Base-by-base conservation (phyloP, 345 rosid genomes). In the Sapria himalayana region DNA sequence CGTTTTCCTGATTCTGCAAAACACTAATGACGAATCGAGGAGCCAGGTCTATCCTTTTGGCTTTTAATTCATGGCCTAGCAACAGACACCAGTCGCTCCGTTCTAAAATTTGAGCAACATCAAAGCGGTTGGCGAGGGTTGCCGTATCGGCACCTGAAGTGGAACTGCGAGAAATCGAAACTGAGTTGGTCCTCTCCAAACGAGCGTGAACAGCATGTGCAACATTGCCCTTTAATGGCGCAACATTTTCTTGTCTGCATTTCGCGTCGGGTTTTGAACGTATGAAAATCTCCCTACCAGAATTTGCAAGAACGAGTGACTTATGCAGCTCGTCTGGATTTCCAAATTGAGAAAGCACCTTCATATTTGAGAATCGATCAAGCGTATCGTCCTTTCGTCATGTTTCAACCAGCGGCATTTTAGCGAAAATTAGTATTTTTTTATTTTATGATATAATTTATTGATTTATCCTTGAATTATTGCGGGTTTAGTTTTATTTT, bases 1-100 rank as follows among this genome's bases (percentile, higher is more conserved):
- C 78, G 62, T 73, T 72, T 16, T 76, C 80, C 49, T 76, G 92
- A 54, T 76, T 78, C 59, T 78, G 94, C 57, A 81, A 45, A 15
- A 86, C 39, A 45, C 92, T 76, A 20, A 65, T 63, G 5, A 66
- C 43, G 59, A 67, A 63, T 52, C 59, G 77, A 55, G 85, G 37
- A 29, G 56, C 59, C 23, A 86, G 57, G 29, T 34, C 43, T 6
- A 76, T 57, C 52, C 85, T 65, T 48, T 44, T 58, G n/a, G 79
- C 62, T 38, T 46, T 62, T 2, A 65, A 40, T 58, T 81, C 92
- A 16, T 68, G 86, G 57, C 54, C 70, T 5, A 81, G 66, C 37
- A 81, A 35, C 37, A 71, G 59, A 68, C 59, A 71, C 86, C 86
- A 85, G 47, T 77, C 96, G 49, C 67, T 64, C 36, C 77, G 69